Conservation (phyloP, 2,329 filamentous ascomycete species). For the Elsinoe batatas region DNA sequence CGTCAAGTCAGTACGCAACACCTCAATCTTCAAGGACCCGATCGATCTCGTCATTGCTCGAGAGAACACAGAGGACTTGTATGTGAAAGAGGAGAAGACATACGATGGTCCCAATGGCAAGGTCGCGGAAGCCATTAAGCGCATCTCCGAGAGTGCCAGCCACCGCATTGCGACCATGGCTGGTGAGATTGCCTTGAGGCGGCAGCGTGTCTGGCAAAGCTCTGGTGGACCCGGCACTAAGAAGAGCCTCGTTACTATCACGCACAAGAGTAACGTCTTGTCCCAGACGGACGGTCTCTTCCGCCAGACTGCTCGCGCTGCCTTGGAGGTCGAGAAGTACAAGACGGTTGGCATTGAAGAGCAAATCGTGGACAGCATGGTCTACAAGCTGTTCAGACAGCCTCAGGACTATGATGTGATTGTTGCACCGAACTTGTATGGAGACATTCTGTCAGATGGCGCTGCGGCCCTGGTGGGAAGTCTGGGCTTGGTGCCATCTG, state of each 20-base stretch:
- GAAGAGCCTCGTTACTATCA: constrained; percentile 73
- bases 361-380: constrained; percentile 98
- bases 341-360: constrained; percentile 65
- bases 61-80: constrained; percentile 97
- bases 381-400: constrained; percentile 98
- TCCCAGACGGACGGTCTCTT: constrained; percentile 95
- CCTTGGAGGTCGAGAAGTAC: constrained; percentile 59
- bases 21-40: constrained; percentile 44
- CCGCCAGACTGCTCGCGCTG: constrained; percentile 65
- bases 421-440: constrained; percentile 94
- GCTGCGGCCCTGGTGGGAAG: constrained; percentile 88
- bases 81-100: constrained; percentile 93
- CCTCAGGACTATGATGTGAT: constrained; percentile 94
- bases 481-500: constrained; percentile 83
- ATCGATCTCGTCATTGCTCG: constrained; percentile 97
- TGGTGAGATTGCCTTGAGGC: constrained; percentile 81
- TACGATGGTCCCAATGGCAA: constrained; percentile 62
- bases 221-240: constrained; percentile 50
- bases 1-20: constrained; percentile 68
- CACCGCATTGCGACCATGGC: constrained; percentile 86
- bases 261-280: constrained; percentile 96
- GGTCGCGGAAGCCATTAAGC: constrained; percentile 95
- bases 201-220: constrained; percentile 66
- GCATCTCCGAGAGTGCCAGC: constrained; percentile 78
- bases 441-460: constrained; percentile 91